A percentile compares a stretch with the other conserved stretches of the same genome.
phyloP scores from a whole-genome alignment of 1,284 basidiomycete species.

The Leccinum fuscescens region DNA sequence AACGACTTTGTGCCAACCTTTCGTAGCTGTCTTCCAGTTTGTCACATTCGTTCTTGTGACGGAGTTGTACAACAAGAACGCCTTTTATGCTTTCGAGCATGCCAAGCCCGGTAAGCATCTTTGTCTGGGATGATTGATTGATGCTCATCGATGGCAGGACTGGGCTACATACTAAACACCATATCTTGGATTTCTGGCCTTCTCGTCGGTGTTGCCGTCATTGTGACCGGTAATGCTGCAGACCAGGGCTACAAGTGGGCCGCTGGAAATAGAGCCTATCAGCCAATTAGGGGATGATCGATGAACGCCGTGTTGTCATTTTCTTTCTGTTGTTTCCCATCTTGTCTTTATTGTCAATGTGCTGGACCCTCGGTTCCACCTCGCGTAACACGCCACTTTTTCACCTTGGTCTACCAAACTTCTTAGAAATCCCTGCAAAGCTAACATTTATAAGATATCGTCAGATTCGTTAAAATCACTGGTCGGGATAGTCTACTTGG shows the following conservation, averaged over 20 bases:
- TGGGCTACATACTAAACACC: constrained; percentile 55
- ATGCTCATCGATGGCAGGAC: constrained; percentile 38
- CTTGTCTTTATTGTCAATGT: not conserved
- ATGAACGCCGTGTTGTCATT: constrained; percentile 15
- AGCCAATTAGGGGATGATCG: constrained; percentile 42
- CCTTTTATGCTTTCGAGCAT: constrained; percentile 52
- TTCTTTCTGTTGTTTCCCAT: not conserved
- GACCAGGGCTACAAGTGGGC: constrained; percentile 70
- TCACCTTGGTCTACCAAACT: not conserved
- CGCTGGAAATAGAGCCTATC: constrained; percentile 70
- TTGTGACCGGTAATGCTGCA: constrained; percentile 65
- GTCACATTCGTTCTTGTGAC: constrained; percentile 65
- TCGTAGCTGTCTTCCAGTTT: constrained; percentile 57
- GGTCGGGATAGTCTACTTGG: constrained; percentile 46
- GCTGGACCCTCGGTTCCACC: not conserved
- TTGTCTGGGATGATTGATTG: not conserved
- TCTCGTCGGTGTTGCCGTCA: constrained; percentile 50
- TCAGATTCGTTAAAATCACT: constrained; percentile 13
- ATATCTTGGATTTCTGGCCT: constrained; percentile 61
- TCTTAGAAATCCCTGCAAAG: not conserved
- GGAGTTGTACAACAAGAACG: constrained; percentile 48
- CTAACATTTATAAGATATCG: not conserved
- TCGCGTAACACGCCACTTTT: not conserved
- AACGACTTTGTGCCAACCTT: not conserved
- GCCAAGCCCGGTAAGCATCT: constrained; percentile 55